phyloP scores from a whole-genome alignment of 139 green algal species.

The Chlorella vulgaris region DNA sequence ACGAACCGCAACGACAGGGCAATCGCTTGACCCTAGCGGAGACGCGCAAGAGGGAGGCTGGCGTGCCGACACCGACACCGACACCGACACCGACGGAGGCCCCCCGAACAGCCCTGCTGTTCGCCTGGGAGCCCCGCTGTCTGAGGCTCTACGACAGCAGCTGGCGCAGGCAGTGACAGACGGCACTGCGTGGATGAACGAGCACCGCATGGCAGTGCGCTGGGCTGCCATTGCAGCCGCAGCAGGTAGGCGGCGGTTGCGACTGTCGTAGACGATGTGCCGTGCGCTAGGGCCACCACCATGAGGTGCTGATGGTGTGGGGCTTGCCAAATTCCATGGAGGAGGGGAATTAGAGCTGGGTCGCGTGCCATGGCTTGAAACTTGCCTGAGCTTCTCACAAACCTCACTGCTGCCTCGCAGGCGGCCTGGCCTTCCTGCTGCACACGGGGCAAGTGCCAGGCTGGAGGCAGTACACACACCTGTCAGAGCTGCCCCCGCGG shows the following conservation, averaged over 20 bases:
- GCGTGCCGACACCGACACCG: neutral
- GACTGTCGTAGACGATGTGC: neutral
- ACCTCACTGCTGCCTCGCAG: slow-evolving; percentile 1
- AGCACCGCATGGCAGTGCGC: neutral
- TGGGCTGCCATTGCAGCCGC: neutral
- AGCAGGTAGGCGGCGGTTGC: neutral
- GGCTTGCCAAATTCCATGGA: too few species aligned
- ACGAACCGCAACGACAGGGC: too few species aligned
- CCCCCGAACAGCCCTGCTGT: neutral
- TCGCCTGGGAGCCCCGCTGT: neutral
- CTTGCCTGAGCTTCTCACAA: too few species aligned
- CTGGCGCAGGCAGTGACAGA: neutral
- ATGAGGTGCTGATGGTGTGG: too few species aligned
- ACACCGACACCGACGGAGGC: neutral
- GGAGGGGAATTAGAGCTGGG: too few species aligned
- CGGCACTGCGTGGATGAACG: slow-evolving; percentile 3
- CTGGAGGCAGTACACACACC: neutral
- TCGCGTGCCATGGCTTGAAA: too few species aligned
- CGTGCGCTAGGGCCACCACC: too few species aligned
- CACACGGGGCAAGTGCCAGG: neutral
- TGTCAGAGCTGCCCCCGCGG: neutral
- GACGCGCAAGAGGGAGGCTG: neutral
- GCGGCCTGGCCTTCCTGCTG: slow-evolving; percentile 17
- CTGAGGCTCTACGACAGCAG: neutral
- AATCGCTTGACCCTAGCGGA: too few species aligned